These are phyloP conservation scores for Diplotaxis tenuifolia DNA, from an alignment of 345 rosid species.

Conservation along the genomic window DNA sequence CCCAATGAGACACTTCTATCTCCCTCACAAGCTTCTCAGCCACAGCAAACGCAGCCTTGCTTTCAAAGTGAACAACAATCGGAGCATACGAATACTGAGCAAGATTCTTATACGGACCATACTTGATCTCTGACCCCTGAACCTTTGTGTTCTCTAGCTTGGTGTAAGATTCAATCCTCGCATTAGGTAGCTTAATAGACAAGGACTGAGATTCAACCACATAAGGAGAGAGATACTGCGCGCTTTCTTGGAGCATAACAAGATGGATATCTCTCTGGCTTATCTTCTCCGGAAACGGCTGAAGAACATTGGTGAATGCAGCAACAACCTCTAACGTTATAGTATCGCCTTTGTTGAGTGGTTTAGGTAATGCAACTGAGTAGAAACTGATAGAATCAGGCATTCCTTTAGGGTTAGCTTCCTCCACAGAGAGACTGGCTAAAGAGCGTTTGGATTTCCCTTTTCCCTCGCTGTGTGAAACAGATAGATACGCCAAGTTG, in stretches of 20 bases:
- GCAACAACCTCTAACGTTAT: slow-evolving; percentile 61
- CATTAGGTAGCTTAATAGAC: slow-evolving; percentile 61
- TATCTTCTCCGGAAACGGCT: slow-evolving; percentile 83
- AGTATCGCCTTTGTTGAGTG: slow-evolving; percentile 55
- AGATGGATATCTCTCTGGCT: slow-evolving; percentile 87
- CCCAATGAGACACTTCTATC: slow-evolving; percentile 97
- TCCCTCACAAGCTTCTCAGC: slow-evolving; percentile 78
- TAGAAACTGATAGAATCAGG: slow-evolving; percentile 59
- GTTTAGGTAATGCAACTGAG: slow-evolving; percentile 62
- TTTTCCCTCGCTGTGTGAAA: slow-evolving; percentile 54
- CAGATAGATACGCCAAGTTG: slow-evolving; percentile 66
- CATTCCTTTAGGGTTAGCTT: slow-evolving; percentile 46
- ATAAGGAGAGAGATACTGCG: slow-evolving; percentile 76
- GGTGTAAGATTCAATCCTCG: slow-evolving; percentile 77
- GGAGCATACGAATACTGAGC: slow-evolving; percentile 67
- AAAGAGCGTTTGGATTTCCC: slow-evolving; percentile 56
- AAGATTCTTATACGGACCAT: slow-evolving; percentile 78
- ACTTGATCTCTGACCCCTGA: slow-evolving; percentile 78
- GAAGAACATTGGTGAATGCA: slow-evolving; percentile 58
- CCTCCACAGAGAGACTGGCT: slow-evolving; percentile 48
- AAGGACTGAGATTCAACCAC: slow-evolving; percentile 68
- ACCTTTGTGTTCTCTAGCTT: slow-evolving; percentile 62
- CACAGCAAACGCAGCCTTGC: slow-evolving; percentile 77
- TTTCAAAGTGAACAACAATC: slow-evolving; percentile 77
- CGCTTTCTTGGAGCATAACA: slow-evolving; percentile 74